Base-by-base conservation (phyloP, 208 protist species). In the Lotmaria passim region DNA sequence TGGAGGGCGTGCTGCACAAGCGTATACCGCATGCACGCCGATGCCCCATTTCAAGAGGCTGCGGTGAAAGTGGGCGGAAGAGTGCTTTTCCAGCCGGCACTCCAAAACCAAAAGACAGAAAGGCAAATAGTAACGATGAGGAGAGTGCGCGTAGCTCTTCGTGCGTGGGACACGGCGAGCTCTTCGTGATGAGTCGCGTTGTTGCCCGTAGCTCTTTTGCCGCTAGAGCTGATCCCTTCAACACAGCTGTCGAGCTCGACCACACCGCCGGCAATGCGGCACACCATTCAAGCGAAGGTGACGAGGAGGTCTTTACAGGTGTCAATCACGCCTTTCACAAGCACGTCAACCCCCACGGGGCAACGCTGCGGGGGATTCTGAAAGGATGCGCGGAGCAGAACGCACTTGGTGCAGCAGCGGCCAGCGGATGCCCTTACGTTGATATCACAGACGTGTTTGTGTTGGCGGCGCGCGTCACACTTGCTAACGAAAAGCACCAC, bases 321-420 rank as follows among this genome's bases (percentile, higher is more conserved):
- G 83, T 96, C 24, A 96, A 96, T 67, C 75, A 93, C 55, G 85
- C 87, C 0, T 69, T 89, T 28, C 87, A 96, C 73, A 68, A 77
- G 34, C 41, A 77, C 28, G 69, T 90, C 24, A 96, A 93, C 72
- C 52, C 63, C 5, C 52, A 48, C 14, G 74, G 59, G 23, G 67
- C 75, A 5, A 81, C 70, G 26, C 72, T 94, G 7, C 81, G 74
- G 0, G 91, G 91, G 6, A 87, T 96, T 38, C 75, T 96, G 55
- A 90, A 86, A 47, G 91, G 91, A 4, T 96, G 91, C 57, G 91
- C 91, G 10, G 91, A 96, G 82, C 91, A 96, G 64, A 96, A 96
- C 69, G 85, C 87, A 17, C 78, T 96, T 31, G 91, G 91, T 3
- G 81, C 84, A 1, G 80, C 87, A 12, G 91, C 91, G 0, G 91